These are phyloP conservation scores for Themeda triandra DNA, from an alignment of 176 grass and related monocot species.

Conservation along the genomic window DNA sequence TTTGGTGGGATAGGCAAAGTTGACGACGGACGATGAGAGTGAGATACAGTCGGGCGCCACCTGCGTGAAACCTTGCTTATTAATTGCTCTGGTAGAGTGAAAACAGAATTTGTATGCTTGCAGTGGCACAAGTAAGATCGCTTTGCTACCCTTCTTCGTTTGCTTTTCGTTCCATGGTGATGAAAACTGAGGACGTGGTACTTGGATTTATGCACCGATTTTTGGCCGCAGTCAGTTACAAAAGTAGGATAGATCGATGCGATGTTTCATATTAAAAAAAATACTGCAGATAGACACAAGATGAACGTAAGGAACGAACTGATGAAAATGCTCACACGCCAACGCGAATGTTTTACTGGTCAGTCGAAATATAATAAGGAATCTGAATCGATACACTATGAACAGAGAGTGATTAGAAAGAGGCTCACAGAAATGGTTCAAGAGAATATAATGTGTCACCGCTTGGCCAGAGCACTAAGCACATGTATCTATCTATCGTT, in stretches of 20 bases:
- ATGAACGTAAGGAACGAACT: neutral
- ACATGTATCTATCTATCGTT: neutral
- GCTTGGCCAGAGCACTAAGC: neutral
- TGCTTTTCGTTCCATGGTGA: no score
- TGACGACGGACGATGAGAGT: no score
- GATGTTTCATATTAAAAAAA: neutral
- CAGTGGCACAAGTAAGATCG: no score
- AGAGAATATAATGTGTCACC: neutral
- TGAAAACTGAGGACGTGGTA: no score
- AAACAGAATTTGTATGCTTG: slow-evolving; percentile 16
- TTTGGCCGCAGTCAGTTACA: neutral
- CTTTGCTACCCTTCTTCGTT: no score
- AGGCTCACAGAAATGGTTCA: neutral
- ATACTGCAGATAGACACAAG: neutral
- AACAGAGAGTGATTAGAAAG: neutral
- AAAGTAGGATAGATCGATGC: no score
- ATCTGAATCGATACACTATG: neutral
- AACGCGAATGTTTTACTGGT: neutral
- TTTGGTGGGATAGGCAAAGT: no score
- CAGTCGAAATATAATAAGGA: neutral
- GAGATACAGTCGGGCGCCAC: no score
- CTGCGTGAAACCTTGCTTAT: neutral
- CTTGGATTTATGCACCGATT: neutral
- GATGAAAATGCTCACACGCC: neutral
- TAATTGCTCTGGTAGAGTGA: neutral